Evolutionary conservation across 352 stramenopile species (phyloP), one percentile per base, ranked within the genome.

Genomic region (Blastocystis sp.): DNA sequence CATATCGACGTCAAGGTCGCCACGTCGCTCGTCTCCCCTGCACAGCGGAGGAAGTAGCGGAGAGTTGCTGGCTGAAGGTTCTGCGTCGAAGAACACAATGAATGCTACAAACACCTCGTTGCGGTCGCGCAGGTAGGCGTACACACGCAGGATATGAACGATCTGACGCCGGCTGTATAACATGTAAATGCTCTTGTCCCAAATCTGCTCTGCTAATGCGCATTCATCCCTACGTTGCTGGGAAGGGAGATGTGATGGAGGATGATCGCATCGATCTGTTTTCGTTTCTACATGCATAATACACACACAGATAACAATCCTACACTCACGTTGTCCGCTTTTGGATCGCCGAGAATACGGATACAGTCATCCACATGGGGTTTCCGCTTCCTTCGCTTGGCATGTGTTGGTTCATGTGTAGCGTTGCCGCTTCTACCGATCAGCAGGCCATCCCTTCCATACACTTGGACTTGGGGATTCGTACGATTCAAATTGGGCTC

Each of bases 101-200:
- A 40, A 27, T 18, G 8, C 16, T 4, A 81, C 16, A 59, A n/a
- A 59, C 21, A 64, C n/a, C n/a, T 40, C 18, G 27, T 64, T 63
- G 9, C 18, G 11, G 21, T 81, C 1, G 14, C 16, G 9, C 14
- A 65, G 48, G 32, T 49, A 48, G 1, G 42, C 61, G 36, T 81
- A 40, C 24, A 81, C 63, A 18, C 40, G 29, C 27, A 81, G n/a
- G 16, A 81, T 29, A 27, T 81, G 69, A 81, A 63, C 69, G 4
- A 46, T 3, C 16, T 81, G 69, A 51, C 48, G n/a, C n/a, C 44
- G 18, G n/a, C 46, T 48, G 40, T 65, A 81, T 3, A 81, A 32
- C 42, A 42, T 40, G 46, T 64, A 81, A 21, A 81, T 40, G 42
- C 69, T 63, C 27, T 46, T 21, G 40, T 81, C 29, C 69, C 69